Base-by-base conservation (phyloP, 192 early-diverging fungal species). In the Lunasporangiospora selenospora region DNA sequence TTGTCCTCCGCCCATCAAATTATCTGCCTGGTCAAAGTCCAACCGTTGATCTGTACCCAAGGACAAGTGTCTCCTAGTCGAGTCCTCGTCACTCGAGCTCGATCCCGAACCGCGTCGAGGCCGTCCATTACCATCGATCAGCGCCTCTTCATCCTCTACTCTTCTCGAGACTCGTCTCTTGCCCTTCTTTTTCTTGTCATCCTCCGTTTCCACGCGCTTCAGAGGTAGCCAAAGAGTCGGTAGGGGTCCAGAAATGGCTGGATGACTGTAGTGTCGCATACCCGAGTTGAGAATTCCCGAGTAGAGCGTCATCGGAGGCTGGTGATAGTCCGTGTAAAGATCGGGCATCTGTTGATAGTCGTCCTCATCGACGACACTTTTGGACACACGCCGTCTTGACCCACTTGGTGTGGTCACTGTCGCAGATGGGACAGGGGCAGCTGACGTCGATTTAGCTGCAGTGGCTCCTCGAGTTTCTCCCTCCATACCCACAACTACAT, bases 161-260 rank as follows among this genome's bases (percentile, higher is more conserved):
- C n/a, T n/a, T n/a, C n/a, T n/a, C n/a, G n/a, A n/a, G n/a, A n/a
- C n/a, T 26, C 3, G 13, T 24, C 54, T 8, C 40, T 53, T 33
- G 1, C 39, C 29, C 18, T 47, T 46, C n/a, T 24, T 59, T 31
- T 37, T 47, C 29, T 32, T 9, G 6, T 6, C n/a, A 5, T 27
- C 52, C 7, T 37, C 24, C 15, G 56, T 6, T 8, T 58, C 45
- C 0, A 27, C 31, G 42, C 55, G 61, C 62, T 81, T 83, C 2
- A 90, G 77, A 2, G 91, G 91, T 24, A 91, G 61, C 91, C 91
- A 93, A 24, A 93, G 51, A 37, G 83, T 76, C 11, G 91, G 91
- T 34, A 93, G 67, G 0, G 76, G 77, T 2, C 89, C 89, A 21
- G 84, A 49, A 5, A 91, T 48, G 13, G 86, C 87, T 29, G 91